A percentile compares a stretch with the other conserved stretches of the same genome.
These are phyloP conservation scores for Penicillium sp. DNA, from an alignment of 2,329 filamentous ascomycete genomes.

Conservation along the genomic window DNA sequence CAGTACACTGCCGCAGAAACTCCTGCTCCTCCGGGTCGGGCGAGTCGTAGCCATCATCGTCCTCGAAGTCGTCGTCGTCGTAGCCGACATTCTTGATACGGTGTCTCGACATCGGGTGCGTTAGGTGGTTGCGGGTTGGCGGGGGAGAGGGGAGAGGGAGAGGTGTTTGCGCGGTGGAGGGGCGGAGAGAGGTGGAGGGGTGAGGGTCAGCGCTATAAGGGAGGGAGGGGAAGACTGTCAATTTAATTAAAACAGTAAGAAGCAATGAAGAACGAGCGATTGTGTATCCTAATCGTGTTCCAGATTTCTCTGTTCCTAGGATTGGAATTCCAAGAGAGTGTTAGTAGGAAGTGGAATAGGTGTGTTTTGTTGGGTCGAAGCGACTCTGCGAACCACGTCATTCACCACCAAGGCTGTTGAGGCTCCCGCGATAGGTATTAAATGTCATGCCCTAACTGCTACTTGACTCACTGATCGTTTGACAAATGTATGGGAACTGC, in stretches of 20 bases:
- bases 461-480: no score
- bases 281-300: no score
- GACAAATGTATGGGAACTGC: no score
- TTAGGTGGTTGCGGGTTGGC: not conserved
- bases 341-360: not conserved
- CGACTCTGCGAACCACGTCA: constrained; percentile 31
- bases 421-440: not conserved
- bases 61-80: constrained; percentile 44
- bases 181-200: constrained; percentile 1
- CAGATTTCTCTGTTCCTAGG: not conserved
- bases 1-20: constrained; percentile 66
- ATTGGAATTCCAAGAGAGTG: not conserved
- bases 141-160: constrained; percentile 5
- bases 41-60: constrained; percentile 45
- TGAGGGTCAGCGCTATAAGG: constrained; percentile 1
- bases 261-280: not conserved
- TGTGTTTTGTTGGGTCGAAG: constrained; percentile 2
- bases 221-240: not conserved
- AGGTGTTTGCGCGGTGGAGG: constrained; percentile 1
- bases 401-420: constrained; percentile 25
- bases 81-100: constrained; percentile 48
- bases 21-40: constrained; percentile 50
- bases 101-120: constrained; percentile 45
- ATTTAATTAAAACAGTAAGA: not conserved
- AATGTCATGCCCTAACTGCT: not conserved